Base-by-base conservation (phyloP, 352 stramenopile species). In the Globisporangium cystogenes region DNA sequence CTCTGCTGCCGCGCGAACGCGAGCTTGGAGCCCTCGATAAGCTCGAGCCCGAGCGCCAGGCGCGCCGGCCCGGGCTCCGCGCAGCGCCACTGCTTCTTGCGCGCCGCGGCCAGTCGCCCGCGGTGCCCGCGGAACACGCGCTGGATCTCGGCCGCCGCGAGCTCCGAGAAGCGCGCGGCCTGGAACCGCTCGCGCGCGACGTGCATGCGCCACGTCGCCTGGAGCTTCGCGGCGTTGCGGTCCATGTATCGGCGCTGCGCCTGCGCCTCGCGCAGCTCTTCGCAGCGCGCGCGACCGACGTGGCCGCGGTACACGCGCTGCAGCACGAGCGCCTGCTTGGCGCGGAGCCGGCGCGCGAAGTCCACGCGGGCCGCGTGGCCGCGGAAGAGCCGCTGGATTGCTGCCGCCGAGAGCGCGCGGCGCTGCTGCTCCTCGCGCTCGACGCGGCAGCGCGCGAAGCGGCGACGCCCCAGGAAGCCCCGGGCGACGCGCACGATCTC, bases 21-120 rank as follows among this genome's bases (percentile, higher is more conserved):
- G 33, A 89, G 77, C 57, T 98, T 98, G 4, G 87, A 96, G 37
- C 93, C 89, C 60, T 98, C 92, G 46, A 98, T 97, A 51, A 98
- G 75, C 44, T 87, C 63, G 8, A 98, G 60, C 4, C 93, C 93
- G 27, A 98, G 71, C 42, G 90, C 74, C 18, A 98, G 63, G 18
- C 93, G 72, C 63, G 97, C 88, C 14, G 92, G 83, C 26, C 93
- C 93, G 4, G 91, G 88, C 26, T 85, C 70, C 3, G 91, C 80
- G 35, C 82, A 70, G n/a, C 86, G 75, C 92, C 92, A 98, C 42
- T 87, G 66, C n/a, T 82, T 81, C 61, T 87, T 90, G 0, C 76
- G 67, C 31, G 49, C 48, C 18, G 77, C 83, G 23, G 87, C 72
- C 11, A 72, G 51, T 15, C 93, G 76, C 2, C 84, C 93, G 1